phyloP scores from a whole-genome alignment of 2,329 filamentous ascomycete genomes.

The Alternaria rosae region DNA sequence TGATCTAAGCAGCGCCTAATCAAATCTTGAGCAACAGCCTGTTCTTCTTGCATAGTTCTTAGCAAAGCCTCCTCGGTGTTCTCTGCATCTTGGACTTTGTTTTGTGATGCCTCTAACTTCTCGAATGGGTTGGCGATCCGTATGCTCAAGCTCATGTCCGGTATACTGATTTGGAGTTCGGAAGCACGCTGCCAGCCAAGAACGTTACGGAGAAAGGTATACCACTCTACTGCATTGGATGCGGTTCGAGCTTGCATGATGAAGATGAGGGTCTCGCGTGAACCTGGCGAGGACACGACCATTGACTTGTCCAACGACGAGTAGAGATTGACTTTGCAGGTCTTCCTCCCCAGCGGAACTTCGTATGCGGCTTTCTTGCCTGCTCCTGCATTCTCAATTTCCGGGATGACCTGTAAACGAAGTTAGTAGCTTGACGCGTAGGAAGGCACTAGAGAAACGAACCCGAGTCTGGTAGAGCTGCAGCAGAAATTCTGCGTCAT shows the following conservation, averaged over 20 bases:
- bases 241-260: constrained; percentile 69
- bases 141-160: constrained; percentile 67
- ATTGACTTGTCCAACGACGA: constrained; percentile 73
- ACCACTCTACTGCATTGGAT: constrained; percentile 72
- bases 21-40: constrained; percentile 63
- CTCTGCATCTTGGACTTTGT: constrained; percentile 52
- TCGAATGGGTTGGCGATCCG: constrained; percentile 67
- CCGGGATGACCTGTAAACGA: constrained; percentile 61
- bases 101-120: constrained; percentile 56
- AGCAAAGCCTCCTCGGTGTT: constrained; percentile 57
- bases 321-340: constrained; percentile 67
- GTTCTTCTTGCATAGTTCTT: constrained; percentile 59
- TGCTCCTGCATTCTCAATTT: constrained; percentile 60
- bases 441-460: background rate
- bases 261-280: constrained; percentile 62
- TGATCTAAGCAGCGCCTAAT: constrained; percentile 66
- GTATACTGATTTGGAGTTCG: constrained; percentile 67
- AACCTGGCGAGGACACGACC: constrained; percentile 66
- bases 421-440: constrained; percentile 11
- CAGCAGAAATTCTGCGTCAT: constrained; percentile 63
- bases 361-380: constrained; percentile 65
- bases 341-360: constrained; percentile 62
- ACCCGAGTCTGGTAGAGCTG: constrained; percentile 68
- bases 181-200: constrained; percentile 66
- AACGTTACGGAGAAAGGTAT: constrained; percentile 68